Evolutionary conservation across 2,329 filamentous ascomycete genomes (phyloP).

Genomic region (Sarocladium brachiariae): DNA sequence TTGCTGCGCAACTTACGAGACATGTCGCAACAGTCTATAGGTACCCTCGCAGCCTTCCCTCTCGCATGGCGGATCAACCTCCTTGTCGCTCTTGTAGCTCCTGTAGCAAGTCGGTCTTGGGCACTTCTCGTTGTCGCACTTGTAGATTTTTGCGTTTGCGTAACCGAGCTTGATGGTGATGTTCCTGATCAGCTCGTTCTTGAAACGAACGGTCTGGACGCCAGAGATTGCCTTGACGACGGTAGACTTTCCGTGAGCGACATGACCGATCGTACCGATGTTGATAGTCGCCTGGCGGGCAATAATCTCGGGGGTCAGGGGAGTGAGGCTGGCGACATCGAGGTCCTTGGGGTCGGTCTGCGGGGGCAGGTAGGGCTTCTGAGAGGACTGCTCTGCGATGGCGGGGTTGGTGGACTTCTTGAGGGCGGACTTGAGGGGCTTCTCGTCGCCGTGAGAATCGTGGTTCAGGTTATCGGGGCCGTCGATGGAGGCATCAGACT

Average conservation of each 20-base stretch:
- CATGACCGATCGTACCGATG: slow-evolving; percentile 96
- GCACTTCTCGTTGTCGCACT: slow-evolving; percentile 88
- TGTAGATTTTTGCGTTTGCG: slow-evolving; percentile 98
- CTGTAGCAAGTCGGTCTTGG: slow-evolving; percentile 91
- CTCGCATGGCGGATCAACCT: slow-evolving; percentile 94
- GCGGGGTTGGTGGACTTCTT: slow-evolving; percentile 60
- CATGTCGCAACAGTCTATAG: slow-evolving; percentile 84
- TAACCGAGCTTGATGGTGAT: slow-evolving; percentile 99
- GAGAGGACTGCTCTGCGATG: slow-evolving; percentile 49
- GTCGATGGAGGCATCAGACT: slow-evolving; percentile 58
- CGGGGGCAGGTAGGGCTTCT: slow-evolving; percentile 57
- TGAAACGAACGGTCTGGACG: slow-evolving; percentile 98
- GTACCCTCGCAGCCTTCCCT: slow-evolving; percentile 82
- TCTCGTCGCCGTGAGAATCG: slow-evolving; percentile 49
- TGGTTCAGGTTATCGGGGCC: slow-evolving; percentile 34
- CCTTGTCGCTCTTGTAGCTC: slow-evolving; percentile 98
- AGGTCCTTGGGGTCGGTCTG: slow-evolving; percentile 90
- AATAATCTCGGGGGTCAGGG: slow-evolving; percentile 93
- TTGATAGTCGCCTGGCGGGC: slow-evolving; percentile 97
- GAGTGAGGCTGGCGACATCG: slow-evolving; percentile 72
- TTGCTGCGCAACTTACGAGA: slow-evolving; percentile 58
- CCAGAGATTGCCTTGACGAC: slow-evolving; percentile 99
- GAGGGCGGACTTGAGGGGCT: slow-evolving; percentile 75
- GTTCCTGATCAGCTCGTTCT: slow-evolving; percentile 98
- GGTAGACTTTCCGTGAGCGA: slow-evolving; percentile 97